These are phyloP conservation scores for Serendipita sp. DNA, from an alignment of 768 basidiomycete species.

Conservation along the genomic window DNA sequence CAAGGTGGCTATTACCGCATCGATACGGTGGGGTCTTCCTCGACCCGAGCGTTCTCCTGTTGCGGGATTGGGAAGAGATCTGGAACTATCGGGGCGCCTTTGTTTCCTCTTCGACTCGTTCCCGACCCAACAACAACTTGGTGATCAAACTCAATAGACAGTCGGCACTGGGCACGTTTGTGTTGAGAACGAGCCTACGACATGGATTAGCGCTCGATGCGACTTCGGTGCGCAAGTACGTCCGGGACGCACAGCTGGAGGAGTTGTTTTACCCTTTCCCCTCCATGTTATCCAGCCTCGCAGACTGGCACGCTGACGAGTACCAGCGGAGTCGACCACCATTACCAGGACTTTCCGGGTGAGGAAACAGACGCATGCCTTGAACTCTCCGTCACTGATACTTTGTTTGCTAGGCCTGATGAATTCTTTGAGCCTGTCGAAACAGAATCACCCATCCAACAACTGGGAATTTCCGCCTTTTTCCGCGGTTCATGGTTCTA, in stretches of 20 bases:
- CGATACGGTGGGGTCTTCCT: slow-evolving; percentile 94
- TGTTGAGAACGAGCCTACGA: slow-evolving; percentile 88
- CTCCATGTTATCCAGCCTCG: slow-evolving; percentile 91
- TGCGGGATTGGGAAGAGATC: slow-evolving; percentile 97
- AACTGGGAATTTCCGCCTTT: slow-evolving; percentile 87
- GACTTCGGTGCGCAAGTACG: slow-evolving; percentile 83
- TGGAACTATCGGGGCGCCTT: slow-evolving; percentile 97
- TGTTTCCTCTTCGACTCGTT: slow-evolving; percentile 51
- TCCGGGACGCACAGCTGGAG: slow-evolving; percentile 77
- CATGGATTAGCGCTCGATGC: slow-evolving; percentile 95
- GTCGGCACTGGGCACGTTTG: slow-evolving; percentile 80
- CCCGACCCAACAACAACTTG: slow-evolving; percentile 77
- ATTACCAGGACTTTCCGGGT: slow-evolving; percentile 88
- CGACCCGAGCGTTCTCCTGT: slow-evolving; percentile 88
- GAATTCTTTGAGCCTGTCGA: slow-evolving; percentile 78
- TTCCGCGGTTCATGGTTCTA: slow-evolving; percentile 93
- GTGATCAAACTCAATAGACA: slow-evolving; percentile 87
- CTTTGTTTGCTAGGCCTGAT: slow-evolving; percentile 41
- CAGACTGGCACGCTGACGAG: slow-evolving; percentile 88
- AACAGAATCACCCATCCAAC: slow-evolving; percentile 61
- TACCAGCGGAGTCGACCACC: slow-evolving; percentile 88
- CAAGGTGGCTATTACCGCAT: slow-evolving; percentile 91
- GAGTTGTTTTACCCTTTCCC: slow-evolving; percentile 74
- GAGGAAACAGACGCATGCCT: slow-evolving; percentile 12
- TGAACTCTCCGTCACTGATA: slow-evolving; percentile 4